Base-by-base conservation (phyloP, 2,329 filamentous ascomycete genomes). In the Venturia aucupariae region DNA sequence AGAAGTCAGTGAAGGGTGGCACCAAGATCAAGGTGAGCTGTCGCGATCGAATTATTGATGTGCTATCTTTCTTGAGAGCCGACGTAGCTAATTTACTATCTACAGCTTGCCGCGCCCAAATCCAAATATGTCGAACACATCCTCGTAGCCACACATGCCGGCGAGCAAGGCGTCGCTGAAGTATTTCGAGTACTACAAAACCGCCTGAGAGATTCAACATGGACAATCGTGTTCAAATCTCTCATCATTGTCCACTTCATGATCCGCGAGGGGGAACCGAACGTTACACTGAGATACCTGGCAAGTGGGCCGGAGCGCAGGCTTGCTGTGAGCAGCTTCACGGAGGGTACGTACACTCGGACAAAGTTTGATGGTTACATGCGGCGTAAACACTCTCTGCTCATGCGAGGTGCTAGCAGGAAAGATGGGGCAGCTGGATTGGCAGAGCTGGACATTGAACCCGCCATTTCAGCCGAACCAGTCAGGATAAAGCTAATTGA, bases 121-220 rank as follows among this genome's bases (percentile, higher is more conserved):
- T 94, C 93, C 65, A 99, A 99, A 79, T 99, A 97, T 80, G 95
- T 99, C 80, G 94, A 99, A 77, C 92, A 97, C 75, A 97, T 99
- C 73, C 84, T 99, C 65, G 84, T 97, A 69, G 93, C 94, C 68
- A 99, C 94, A 44, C 91, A 97, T 78, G 89, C 92, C 27, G 94
- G 92, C 70, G 94, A 99, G 78, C 90, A 90, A 63, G 94, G 93
- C 69, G 91, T 99, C 66, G 93, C 88, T 66, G 94, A 99, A 79
- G 90, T 99, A 72, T 97, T 99, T 76, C 88, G 94, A 67, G 90
- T 92, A 51, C 81, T 99, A 64, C 92, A 95, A 74, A 86, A 91
- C 74, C 86, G 94, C 62, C 78, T 99, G 69, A 88, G 92, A 74
- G 94, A 99, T 75, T 93, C 93, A 69, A 96, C 94, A 81, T 99